A percentile compares a stretch with the other conserved stretches of the same genome.
phyloP scores from a whole-genome alignment of 1,284 basidiomycete species.

The Rhodotorula sp. region DNA sequence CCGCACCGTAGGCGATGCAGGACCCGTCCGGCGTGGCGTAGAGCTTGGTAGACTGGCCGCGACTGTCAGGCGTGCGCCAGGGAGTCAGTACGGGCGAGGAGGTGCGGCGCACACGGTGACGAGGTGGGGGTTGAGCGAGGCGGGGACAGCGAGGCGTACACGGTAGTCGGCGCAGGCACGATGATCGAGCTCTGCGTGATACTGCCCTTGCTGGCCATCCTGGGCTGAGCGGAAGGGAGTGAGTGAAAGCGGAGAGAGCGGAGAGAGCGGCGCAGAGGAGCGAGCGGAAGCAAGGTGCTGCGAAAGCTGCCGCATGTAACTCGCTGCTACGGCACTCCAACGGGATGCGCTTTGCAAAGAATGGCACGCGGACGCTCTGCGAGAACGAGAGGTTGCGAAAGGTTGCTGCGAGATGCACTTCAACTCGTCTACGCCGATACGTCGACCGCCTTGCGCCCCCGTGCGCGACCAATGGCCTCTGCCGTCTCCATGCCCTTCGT shows the following conservation, averaged over 20 bases:
- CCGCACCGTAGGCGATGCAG: conserved; percentile 34
- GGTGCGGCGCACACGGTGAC: background rate
- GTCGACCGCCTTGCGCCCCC: conserved; percentile 42
- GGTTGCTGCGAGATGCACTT: background rate
- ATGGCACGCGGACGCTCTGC: too few relatives aligned
- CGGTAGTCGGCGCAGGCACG: conserved; percentile 34
- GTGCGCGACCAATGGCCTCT: conserved; percentile 42
- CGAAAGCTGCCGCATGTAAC: too few relatives aligned
- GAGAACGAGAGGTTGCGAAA: too few relatives aligned
- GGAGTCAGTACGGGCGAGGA: background rate
- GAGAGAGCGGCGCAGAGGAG: background rate
- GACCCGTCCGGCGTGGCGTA: conserved; percentile 27
- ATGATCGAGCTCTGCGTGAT: conserved; percentile 3
- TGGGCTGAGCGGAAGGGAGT: background rate
- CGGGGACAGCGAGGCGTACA: conserved; percentile 11
- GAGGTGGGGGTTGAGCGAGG: background rate
- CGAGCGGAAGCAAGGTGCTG: background rate
- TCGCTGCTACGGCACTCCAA: too few relatives aligned
- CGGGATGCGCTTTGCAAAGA: too few relatives aligned
- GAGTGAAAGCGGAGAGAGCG: background rate
- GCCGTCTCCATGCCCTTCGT: conserved; percentile 46
- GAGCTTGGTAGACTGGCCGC: conserved; percentile 37
- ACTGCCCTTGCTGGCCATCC: conserved; percentile 13
- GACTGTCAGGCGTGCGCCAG: background rate
- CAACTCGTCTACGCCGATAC: conserved; percentile 12